Percentiles rank a stretch among this genome's conserved stretches.
These are phyloP conservation scores for Melaleuca alternifolia DNA, from an alignment of 345 rosid species.

Conservation along the genomic window DNA sequence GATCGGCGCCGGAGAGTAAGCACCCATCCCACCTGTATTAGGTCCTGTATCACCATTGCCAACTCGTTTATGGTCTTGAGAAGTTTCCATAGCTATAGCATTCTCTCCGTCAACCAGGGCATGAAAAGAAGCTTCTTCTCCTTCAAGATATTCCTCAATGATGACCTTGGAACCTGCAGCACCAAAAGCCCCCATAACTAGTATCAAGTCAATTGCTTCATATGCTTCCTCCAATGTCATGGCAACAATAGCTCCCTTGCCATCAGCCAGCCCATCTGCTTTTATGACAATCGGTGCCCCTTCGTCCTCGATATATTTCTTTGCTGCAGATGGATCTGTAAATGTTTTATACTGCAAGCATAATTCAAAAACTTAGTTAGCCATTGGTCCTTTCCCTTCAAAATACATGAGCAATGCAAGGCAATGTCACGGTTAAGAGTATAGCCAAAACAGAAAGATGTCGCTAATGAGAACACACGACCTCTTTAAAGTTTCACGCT, in stretches of 20 bases:
- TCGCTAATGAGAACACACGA: not conserved
- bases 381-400: not conserved
- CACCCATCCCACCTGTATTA: conserved; percentile 98
- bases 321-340: conserved; percentile 57
- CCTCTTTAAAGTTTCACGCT: not conserved
- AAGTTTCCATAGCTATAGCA: conserved; percentile 83
- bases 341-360: conserved; percentile 60
- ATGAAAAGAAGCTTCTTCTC: conserved; percentile 93
- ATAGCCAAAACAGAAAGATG: not conserved
- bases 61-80: conserved; percentile 91
- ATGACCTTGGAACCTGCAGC: conserved; percentile 68
- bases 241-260: conserved; percentile 90
- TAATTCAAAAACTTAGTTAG: not conserved
- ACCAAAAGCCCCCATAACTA: conserved; percentile 65
- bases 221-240: conserved; percentile 69
- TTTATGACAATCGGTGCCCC: conserved; percentile 79
- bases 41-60: conserved; percentile 97
- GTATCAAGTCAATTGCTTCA: conserved; percentile 84
- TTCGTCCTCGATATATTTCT: conserved; percentile 57
- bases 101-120: conserved; percentile 92
- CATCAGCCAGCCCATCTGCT: conserved; percentile 96
- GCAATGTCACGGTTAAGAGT: not conserved
- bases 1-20: conserved; percentile 82
- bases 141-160: conserved; percentile 81
- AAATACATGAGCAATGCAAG: not conserved